Base-by-base conservation (phyloP, 768 basidiomycete species). In the Cubamyces sp. region DNA sequence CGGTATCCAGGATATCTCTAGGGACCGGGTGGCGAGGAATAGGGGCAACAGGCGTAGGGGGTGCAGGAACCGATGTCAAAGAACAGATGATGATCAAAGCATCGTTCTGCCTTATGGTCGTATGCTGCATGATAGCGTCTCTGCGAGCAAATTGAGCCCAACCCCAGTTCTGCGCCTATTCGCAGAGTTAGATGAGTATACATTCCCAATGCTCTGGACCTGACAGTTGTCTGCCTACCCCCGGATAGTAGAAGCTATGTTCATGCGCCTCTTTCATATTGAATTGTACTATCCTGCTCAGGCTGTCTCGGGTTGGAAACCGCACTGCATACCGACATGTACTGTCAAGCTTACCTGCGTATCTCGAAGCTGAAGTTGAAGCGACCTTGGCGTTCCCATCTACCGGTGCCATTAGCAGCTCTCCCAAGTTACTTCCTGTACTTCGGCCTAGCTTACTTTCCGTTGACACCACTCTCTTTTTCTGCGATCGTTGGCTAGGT, bases 351-450 rank as follows among this genome's bases (percentile, higher is more conserved):
- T 66, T 66, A 87, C 91, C 84, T 89, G 69, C 85, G 83, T 66
- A 94, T 77, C 70, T 94, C 92, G 67, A 95, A 94, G 62, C 82
- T 86, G 73, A 94, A 95, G 69, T 87, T 92, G 76, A 85, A 94
- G n/a, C 88, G 76, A 1, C 92, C 92, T 60, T 92, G 89, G 16
- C 93, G 84, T n/a, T 82, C 74, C 92, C 92, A 95, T 77, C 90
- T 93, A 40, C 5, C 16, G 12, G 5, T 16, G 25, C 21, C 0
- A 6, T 21, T 6, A 18, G 25, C 1, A 5, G 12, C 28, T 12
- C 7, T 23, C 23, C 3, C 48, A 5, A 1, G 48, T 49, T 12
- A 15, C 14, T 16, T 49, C 9, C 3, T 16, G 3, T 18, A 28
- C 16, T 16, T 5, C 15, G 16, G 8, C 14, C 6, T 18, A 25